Percentiles rank a stretch among this genome's conserved stretches.
These are phyloP conservation scores for Hortiboletus campestris DNA, from an alignment of 768 basidiomycete species.

Conservation along the genomic window DNA sequence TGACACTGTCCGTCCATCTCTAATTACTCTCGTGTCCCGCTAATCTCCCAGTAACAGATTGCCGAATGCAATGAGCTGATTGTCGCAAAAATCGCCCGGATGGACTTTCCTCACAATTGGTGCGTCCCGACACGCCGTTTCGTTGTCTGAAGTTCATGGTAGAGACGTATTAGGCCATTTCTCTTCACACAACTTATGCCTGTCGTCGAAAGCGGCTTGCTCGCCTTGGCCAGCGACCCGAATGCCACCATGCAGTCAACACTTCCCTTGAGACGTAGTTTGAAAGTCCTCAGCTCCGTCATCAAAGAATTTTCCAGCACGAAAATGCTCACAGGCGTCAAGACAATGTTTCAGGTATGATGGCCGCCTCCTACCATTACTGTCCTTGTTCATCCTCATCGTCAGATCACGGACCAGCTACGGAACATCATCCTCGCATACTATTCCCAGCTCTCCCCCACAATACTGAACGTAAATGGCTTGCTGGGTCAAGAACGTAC, in stretches of 20 bases:
- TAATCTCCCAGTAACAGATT: slow-evolving; percentile 42
- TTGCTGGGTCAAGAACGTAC: slow-evolving; percentile 39
- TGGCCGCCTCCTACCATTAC: neutral
- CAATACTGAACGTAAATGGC: slow-evolving; percentile 32
- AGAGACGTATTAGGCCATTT: slow-evolving; percentile 17
- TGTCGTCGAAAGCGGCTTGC: slow-evolving; percentile 52
- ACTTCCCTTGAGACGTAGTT: slow-evolving; percentile 54
- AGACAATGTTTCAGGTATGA: slow-evolving; percentile 61
- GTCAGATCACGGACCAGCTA: slow-evolving; percentile 34
- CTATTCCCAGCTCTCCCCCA: slow-evolving; percentile 51
- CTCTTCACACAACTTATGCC: slow-evolving; percentile 43
- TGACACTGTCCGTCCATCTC: slow-evolving; percentile 54
- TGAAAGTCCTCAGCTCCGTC: slow-evolving; percentile 62
- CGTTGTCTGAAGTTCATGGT: neutral
- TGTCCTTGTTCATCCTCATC: neutral
- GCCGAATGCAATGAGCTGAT: slow-evolving; percentile 75
- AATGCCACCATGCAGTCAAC: slow-evolving; percentile 43
- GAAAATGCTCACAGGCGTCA: slow-evolving; percentile 69
- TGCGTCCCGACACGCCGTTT: slow-evolving; percentile 29
- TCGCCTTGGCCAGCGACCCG: slow-evolving; percentile 45
- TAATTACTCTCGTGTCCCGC: neutral
- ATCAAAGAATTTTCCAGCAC: slow-evolving; percentile 68
- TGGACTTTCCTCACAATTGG: slow-evolving; percentile 77
- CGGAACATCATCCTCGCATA: slow-evolving; percentile 56
- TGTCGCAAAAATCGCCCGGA: slow-evolving; percentile 71